A percentile compares a stretch with the other conserved stretches of the same genome.
Evolutionary conservation across 2,329 filamentous ascomycete species (phyloP).

Genomic region (Calonectria fujianensis): DNA sequence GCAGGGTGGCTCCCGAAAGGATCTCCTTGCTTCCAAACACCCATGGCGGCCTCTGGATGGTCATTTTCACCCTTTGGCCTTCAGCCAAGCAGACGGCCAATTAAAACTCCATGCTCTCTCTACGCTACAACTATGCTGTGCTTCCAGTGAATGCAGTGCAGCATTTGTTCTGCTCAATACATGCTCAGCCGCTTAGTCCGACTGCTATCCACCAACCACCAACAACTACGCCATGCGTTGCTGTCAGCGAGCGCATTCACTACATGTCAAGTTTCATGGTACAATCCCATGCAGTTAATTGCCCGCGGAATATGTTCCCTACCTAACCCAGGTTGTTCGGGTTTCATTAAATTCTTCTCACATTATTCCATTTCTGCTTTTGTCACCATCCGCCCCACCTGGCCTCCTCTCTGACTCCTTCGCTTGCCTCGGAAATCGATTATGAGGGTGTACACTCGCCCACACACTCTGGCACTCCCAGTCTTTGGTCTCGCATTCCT

Average conservation of each 20-base stretch:
- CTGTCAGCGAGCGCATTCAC: conserved; percentile 12
- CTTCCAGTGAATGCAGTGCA: conserved; percentile 2
- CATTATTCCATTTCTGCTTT: conserved; percentile 21
- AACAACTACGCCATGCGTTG: conserved; percentile 23
- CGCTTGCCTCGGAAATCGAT: conserved; percentile 27
- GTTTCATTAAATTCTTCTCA: conserved; percentile 19
- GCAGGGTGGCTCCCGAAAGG: conserved; percentile 19
- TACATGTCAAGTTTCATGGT: conserved; percentile 21
- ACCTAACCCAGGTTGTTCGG: conserved; percentile 7
- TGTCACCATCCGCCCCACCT: conserved; percentile 13
- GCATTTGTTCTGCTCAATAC: conserved; percentile 7
- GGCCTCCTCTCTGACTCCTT: conserved; percentile 21
- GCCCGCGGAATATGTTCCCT: conserved; percentile 7
- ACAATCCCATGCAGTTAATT: conserved; percentile 25
- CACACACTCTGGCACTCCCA: conserved; percentile 1
- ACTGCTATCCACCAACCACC: conserved; percentile 20
- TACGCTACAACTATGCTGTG: conserved; percentile 16
- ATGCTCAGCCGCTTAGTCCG: background rate
- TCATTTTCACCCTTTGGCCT: conserved; percentile 5
- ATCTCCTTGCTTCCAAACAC: conserved; percentile 20
- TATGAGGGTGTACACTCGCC: conserved; percentile 9
- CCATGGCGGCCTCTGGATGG: conserved; percentile 1
- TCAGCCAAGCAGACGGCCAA: conserved; percentile 8
- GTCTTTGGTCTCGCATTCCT: conserved; percentile 16
- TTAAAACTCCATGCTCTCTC: conserved; percentile 12